Evolutionary conservation across 1,284 basidiomycete genomes (phyloP), one percentile per base, ranked within the genome.

Genomic region (Tylopilus sp.): DNA sequence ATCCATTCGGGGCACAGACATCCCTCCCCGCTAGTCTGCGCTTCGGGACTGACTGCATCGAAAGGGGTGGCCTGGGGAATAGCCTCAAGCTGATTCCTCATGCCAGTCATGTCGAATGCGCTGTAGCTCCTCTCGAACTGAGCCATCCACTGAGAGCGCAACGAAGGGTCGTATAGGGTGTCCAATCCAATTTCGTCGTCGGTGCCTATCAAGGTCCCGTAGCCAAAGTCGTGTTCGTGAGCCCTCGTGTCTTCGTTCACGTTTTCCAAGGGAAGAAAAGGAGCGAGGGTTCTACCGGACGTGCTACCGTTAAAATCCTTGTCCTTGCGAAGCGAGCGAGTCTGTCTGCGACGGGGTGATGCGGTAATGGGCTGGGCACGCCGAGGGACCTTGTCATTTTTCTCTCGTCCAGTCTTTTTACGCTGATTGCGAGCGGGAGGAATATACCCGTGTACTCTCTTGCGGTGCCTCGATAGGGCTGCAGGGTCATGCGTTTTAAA

Each of bases 401-500:
- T 36, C 10, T 13, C 12, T 21, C 3, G 34, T 11, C 12, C 11
- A 19, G 34, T 19, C 34, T 19, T 19, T 13, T 34, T 34, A 16
- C 11, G 28, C 11, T 42, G 37, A 36, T 37, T 16, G 19, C 59
- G 64, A 19, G 30, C 38, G 2, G 38, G 21, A 6, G 44, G 51
- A 6, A 60, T 35, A 30, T 68, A 55, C 2, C 48, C 55, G n/a
- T 67, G 65, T 6, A 19, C 19, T 13, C 37, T 46, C 35, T 64
- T 63, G 1, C 66, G 57, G 37, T 68, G 65, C 38, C 48, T 66
- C 2, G 65, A 54, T 15, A 65, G 42, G 30, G 59, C 52, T 0
- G 65, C 64, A 2, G 66, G 66, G 28, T 69, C 66, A 4, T 55
- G 41, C 1, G 63, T 65, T 39, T 35, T 49, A 38, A 54, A 68